Conservation (phyloP, 805 yeast genomes). For the Kodamaea jinghongensis region DNA sequence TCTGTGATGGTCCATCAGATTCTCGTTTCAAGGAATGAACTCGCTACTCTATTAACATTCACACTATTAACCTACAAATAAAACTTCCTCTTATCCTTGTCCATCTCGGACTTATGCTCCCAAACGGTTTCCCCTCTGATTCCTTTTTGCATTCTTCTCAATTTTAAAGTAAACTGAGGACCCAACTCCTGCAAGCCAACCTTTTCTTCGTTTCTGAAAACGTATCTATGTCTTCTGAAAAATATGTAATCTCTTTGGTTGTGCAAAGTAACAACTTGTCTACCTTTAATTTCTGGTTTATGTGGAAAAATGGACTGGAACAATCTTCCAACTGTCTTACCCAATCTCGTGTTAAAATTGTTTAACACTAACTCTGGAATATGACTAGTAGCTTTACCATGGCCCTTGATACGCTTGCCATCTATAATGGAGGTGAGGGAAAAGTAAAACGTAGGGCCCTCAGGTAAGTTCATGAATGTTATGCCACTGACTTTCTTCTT, state of each 20-base stretch:
- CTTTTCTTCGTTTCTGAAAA: slow-evolving; percentile 83
- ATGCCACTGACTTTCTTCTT: slow-evolving; percentile 89
- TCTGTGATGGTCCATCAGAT: neutral
- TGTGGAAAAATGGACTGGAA: slow-evolving; percentile 93
- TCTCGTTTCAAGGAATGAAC: neutral
- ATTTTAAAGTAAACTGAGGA: slow-evolving; percentile 89
- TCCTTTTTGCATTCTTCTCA: slow-evolving; percentile 89
- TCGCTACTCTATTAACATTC: neutral
- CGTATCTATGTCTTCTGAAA: slow-evolving; percentile 91
- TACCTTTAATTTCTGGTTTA: slow-evolving; percentile 88
- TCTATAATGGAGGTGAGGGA: slow-evolving; percentile 74
- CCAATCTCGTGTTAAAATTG: slow-evolving; percentile 88
- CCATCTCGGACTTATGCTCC: slow-evolving; percentile 97
- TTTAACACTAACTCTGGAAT: slow-evolving; percentile 89
- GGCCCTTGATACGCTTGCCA: slow-evolving; percentile 75
- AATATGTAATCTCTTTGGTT: slow-evolving; percentile 95
- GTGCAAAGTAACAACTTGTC: slow-evolving; percentile 94
- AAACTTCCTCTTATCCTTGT: slow-evolving; percentile 90
- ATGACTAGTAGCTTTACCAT: slow-evolving; percentile 88
- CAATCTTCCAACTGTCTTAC: slow-evolving; percentile 87
- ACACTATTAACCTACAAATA: slow-evolving; percentile 49
- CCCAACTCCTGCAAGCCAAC: slow-evolving; percentile 96
- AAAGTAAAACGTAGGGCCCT: slow-evolving; percentile 93
- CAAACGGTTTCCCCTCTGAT: slow-evolving; percentile 89
- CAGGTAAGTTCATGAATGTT: slow-evolving; percentile 90